A percentile compares a stretch with the other conserved stretches of the same genome.
These are phyloP conservation scores for Polytrichum formosum DNA, from an alignment of 225 moss, liverwort and hornwort species.

Conservation along the genomic window DNA sequence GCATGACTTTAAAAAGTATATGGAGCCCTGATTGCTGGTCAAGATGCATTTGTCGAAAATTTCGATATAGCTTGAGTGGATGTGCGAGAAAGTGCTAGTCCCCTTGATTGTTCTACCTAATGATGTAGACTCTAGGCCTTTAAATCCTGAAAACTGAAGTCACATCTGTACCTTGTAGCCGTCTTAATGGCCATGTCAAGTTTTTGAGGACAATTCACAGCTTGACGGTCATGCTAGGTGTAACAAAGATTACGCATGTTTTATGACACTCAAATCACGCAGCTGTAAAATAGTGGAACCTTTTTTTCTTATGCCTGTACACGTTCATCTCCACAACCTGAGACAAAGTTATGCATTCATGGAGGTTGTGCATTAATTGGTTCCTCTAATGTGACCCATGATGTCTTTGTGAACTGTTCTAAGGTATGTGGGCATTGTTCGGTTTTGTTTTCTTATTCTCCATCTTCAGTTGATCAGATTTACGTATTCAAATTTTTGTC, in stretches of 20 bases:
- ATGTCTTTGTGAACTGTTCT: too few species aligned
- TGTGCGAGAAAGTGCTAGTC: not conserved
- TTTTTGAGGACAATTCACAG: constrained; percentile 15
- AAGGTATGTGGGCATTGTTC: too few species aligned
- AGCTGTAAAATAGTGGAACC: constrained; percentile 31
- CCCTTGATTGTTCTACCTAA: not conserved
- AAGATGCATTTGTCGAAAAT: constrained; percentile 33
- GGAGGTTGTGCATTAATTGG: too few species aligned
- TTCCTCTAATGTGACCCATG: too few species aligned
- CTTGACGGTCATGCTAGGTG: constrained; percentile 6
- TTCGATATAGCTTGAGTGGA: not conserved
- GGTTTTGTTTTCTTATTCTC: too few species aligned
- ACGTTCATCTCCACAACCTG: too few species aligned
- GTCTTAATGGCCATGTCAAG: constrained; percentile 1
- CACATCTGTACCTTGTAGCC: constrained; percentile 2
- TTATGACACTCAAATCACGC: constrained; percentile 16
- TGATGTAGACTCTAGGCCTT: constrained; percentile 10
- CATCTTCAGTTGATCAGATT: too few species aligned
- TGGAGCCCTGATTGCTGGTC: constrained; percentile 7
- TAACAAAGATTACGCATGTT: constrained; percentile 15
- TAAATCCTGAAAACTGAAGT: constrained; percentile 6
- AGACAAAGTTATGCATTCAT: too few species aligned
- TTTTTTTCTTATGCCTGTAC: too few species aligned
- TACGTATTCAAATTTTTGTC: too few species aligned
- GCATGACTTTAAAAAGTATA: constrained; percentile 11